Conservation (phyloP, 371 early-diverging fungal genomes). For the Apophysomyces ossiformis region DNA sequence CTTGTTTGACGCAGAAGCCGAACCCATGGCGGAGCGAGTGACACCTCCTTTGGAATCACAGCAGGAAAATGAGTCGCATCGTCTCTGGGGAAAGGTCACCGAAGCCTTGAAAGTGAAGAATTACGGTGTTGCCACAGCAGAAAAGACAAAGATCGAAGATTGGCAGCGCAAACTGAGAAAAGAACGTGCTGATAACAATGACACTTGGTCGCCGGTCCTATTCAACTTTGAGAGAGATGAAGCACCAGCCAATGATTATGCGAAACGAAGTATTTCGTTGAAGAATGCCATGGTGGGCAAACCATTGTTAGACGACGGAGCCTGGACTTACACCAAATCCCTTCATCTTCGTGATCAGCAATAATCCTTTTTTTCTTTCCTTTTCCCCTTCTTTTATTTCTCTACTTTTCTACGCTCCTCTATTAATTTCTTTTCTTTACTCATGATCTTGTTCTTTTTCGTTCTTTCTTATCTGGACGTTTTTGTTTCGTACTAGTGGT, state of each 20-base stretch:
- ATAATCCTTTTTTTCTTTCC: not conserved
- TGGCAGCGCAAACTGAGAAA: conserved; percentile 59
- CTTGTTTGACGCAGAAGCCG: conserved; percentile 69
- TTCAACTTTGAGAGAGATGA: not conserved
- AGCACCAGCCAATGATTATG: conserved; percentile 8
- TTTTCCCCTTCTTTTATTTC: not conserved
- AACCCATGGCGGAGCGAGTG: conserved; percentile 57
- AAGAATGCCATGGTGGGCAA: conserved; percentile 12
- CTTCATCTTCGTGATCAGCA: conserved; percentile 16
- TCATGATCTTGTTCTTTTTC: no score
- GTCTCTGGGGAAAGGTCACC: conserved; percentile 62
- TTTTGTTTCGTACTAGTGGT: no score
- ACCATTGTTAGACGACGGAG: conserved; percentile 13
- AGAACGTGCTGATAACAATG: conserved; percentile 50
- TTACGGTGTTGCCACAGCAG: conserved; percentile 54
- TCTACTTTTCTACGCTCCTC: not conserved
- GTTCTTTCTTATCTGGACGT: no score
- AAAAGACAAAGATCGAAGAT: conserved; percentile 66
- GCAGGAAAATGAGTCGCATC: conserved; percentile 57
- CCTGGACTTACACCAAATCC: conserved; percentile 18
- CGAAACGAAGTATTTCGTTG: conserved; percentile 1
- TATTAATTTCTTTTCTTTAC: no score
- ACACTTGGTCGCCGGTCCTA: conserved; percentile 50
- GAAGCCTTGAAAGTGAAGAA: conserved; percentile 56
- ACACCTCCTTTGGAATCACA: conserved; percentile 57